These are phyloP conservation scores for Pythium sp. DNA, from an alignment of 352 stramenopile species.

Conservation along the genomic window DNA sequence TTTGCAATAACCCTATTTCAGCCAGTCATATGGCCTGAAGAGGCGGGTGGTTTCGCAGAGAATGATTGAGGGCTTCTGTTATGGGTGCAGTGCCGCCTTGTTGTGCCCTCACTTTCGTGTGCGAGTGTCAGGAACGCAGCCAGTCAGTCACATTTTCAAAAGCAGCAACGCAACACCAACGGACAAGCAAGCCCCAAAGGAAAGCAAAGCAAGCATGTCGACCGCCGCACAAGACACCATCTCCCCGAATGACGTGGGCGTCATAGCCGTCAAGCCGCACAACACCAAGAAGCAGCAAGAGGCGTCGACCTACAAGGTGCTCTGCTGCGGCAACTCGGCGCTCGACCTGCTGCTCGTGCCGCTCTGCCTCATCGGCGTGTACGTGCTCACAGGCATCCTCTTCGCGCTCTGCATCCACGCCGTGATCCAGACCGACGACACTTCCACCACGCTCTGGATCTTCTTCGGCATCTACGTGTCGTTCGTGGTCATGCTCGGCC, in stretches of 20 bases:
- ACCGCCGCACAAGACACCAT: slow-evolving; percentile 18
- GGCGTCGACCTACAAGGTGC: slow-evolving; percentile 32
- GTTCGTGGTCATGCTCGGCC: slow-evolving; percentile 58
- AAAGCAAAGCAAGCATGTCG: slow-evolving; percentile 14
- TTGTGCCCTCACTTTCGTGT: background rate
- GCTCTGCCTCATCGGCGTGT: slow-evolving; percentile 55
- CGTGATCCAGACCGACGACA: slow-evolving; percentile 77
- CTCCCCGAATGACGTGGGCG: slow-evolving; percentile 35
- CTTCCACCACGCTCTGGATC: slow-evolving; percentile 71
- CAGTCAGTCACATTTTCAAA: background rate
- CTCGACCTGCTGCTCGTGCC: slow-evolving; percentile 71
- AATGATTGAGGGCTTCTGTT: background rate
- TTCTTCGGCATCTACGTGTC: slow-evolving; percentile 74
- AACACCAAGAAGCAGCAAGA: slow-evolving; percentile 25
- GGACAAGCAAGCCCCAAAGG: background rate
- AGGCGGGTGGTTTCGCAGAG: slow-evolving; percentile 7
- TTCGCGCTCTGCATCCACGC: slow-evolving; percentile 71
- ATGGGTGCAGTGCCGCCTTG: background rate
- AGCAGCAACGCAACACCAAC: background rate
- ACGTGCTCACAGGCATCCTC: slow-evolving; percentile 57
- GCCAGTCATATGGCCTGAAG: slow-evolving; percentile 1
- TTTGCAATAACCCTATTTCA: background rate
- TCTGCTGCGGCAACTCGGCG: slow-evolving; percentile 77
- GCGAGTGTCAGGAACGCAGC: background rate
- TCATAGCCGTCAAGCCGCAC: slow-evolving; percentile 55